These are phyloP conservation scores for Penium margaritaceum DNA, from an alignment of 139 green algal species.

Conservation along the genomic window DNA sequence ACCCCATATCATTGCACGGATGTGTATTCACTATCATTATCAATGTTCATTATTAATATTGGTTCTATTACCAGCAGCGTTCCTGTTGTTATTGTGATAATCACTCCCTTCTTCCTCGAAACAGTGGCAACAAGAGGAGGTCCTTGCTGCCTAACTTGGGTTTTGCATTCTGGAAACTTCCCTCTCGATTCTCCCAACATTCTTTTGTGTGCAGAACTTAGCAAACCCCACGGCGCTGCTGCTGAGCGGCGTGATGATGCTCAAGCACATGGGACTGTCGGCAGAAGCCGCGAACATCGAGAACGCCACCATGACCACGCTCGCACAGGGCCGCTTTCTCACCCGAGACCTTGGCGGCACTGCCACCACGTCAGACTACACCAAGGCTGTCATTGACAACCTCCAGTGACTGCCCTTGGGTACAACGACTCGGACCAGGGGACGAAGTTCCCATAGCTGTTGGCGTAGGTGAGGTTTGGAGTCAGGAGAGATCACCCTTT, in stretches of 20 bases:
- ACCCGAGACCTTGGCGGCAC: constrained; percentile 81
- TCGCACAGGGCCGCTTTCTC: constrained; percentile 76
- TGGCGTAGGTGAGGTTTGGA: too few relatives aligned
- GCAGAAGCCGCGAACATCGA: constrained; percentile 64
- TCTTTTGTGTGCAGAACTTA: constrained; percentile 61
- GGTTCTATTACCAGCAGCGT: too few relatives aligned
- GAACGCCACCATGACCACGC: constrained; percentile 64
- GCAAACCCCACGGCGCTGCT: constrained; percentile 92
- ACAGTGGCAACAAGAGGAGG: too few relatives aligned
- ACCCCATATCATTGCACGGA: too few relatives aligned
- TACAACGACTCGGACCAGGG: too few relatives aligned
- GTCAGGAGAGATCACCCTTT: too few relatives aligned
- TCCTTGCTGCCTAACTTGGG: too few relatives aligned
- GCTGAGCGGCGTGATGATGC: constrained; percentile 85
- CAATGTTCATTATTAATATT: too few relatives aligned
- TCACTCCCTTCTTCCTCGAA: too few relatives aligned
- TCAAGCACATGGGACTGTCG: constrained; percentile 70
- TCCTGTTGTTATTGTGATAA: too few relatives aligned
- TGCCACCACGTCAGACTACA: constrained; percentile 73
- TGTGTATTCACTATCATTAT: too few relatives aligned
- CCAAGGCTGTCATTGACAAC: constrained; percentile 78
- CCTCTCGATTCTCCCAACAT: not conserved
- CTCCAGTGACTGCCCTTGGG: constrained; percentile 46
- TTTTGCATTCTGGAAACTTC: not conserved
- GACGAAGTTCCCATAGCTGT: too few relatives aligned